These are phyloP conservation scores for Trichophaea hybrida DNA, from an alignment of 2,329 filamentous ascomycete genomes.

Conservation along the genomic window DNA sequence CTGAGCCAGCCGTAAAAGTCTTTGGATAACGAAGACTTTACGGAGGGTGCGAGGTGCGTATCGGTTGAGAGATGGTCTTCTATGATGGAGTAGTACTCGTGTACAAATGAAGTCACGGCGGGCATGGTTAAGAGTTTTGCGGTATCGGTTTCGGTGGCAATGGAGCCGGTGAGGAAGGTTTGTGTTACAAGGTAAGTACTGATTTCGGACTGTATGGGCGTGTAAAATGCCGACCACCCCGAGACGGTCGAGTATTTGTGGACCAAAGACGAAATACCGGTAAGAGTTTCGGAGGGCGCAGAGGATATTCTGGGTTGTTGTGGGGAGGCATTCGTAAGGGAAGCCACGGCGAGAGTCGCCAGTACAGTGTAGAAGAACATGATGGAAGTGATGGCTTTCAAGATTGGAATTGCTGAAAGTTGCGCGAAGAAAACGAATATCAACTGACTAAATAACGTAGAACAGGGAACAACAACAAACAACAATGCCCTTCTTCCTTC, in stretches of 20 bases:
- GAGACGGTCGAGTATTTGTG: background rate
- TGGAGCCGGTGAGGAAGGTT: background rate
- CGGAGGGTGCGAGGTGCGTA: background rate
- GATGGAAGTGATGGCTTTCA: background rate
- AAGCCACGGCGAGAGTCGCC: background rate
- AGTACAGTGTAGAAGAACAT: background rate
- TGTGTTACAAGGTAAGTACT: background rate
- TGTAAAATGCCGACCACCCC: background rate
- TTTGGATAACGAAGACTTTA: background rate
- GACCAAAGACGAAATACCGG: background rate
- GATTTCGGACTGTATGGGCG: background rate
- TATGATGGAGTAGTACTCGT: background rate
- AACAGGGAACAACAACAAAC: no score
- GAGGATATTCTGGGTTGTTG: background rate
- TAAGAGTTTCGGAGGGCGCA: background rate
- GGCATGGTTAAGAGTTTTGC: background rate
- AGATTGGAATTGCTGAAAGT: no score
- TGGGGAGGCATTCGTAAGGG: background rate
- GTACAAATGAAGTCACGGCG: background rate
- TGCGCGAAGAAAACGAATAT: no score
- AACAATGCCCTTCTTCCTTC: no score
- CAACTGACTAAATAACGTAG: no score
- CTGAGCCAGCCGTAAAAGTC: background rate
- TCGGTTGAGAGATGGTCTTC: background rate
- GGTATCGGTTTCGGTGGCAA: background rate